Percentiles rank a stretch among this genome's conserved stretches.
Conservation (phyloP, 306 rosid species). For the Prinsepia uniflora region DNA sequence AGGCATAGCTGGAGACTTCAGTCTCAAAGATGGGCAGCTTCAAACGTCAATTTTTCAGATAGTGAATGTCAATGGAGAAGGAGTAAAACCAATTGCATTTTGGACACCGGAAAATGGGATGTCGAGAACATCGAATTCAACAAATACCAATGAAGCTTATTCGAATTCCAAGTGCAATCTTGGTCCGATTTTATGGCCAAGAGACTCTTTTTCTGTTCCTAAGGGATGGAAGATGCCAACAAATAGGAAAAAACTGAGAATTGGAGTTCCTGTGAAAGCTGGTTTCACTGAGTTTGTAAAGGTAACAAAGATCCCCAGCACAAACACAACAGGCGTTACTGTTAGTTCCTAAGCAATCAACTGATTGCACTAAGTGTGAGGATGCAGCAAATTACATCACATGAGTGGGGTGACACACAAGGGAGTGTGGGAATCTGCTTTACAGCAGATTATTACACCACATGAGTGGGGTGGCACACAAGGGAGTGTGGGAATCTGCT, state of each 20-base stretch:
- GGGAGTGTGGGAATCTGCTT: too few relatives aligned
- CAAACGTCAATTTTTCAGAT: constrained; percentile 33
- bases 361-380: too few relatives aligned
- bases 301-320: constrained; percentile 1
- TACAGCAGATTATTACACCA: too few relatives aligned
- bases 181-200: constrained; percentile 40
- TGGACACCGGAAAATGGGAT: constrained; percentile 26
- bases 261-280: constrained; percentile 36
- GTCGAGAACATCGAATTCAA: not conserved
- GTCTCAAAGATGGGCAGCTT: constrained; percentile 32
- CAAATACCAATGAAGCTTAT: not conserved
- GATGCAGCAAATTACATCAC: too few relatives aligned
- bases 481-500: too few relatives aligned
- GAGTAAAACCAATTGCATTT: constrained; percentile 12
- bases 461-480: too few relatives aligned
- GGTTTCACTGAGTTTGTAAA: constrained; percentile 27
- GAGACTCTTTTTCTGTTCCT: constrained; percentile 25
- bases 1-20: constrained; percentile 46
- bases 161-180: constrained; percentile 5
- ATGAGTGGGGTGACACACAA: too few relatives aligned
- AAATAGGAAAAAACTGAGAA: constrained; percentile 18
- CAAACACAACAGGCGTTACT: constrained; percentile 1
- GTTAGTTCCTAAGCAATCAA: too few relatives aligned
- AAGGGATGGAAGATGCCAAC: constrained; percentile 40
- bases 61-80: constrained; percentile 32